Percentiles rank a stretch among this genome's conserved stretches.
These are phyloP conservation scores for Aspergillus nidulans DNA, from an alignment of 495 filamentous ascomycete species.

Conservation along the genomic window DNA sequence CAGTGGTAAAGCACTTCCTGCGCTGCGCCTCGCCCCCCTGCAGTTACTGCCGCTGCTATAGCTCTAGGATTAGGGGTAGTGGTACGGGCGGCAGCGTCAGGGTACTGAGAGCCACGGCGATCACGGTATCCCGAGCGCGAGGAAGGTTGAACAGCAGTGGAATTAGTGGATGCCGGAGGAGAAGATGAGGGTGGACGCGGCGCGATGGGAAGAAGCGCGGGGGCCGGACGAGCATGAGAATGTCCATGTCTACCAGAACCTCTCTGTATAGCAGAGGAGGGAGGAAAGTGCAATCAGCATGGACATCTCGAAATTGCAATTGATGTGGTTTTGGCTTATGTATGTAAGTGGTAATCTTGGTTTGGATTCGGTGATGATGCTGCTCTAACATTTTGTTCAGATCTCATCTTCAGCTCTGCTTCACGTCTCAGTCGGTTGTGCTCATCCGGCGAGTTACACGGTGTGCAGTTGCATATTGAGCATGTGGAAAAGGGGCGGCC, in stretches of 20 bases:
- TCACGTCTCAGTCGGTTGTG: slow-evolving; percentile 94
- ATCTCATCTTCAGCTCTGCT: slow-evolving; percentile 70
- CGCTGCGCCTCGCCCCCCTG: slow-evolving; percentile 9
- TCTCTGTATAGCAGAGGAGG: slow-evolving; percentile 28
- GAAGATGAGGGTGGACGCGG: slow-evolving; percentile 28
- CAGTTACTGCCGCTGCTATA: not conserved
- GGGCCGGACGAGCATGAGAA: slow-evolving; percentile 23
- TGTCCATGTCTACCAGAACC: slow-evolving; percentile 29
- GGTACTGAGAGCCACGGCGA: slow-evolving; percentile 7
- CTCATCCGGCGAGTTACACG: slow-evolving; percentile 84
- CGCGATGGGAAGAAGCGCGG: slow-evolving; percentile 35
- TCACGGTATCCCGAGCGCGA: not conserved
- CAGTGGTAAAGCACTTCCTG: slow-evolving; percentile 10
- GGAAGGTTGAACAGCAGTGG: not conserved
- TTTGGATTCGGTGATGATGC: slow-evolving; percentile 13
- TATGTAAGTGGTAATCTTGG: not conserved
- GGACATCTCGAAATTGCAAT: slow-evolving; percentile 17
- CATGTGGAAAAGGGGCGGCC: slow-evolving; percentile 96
- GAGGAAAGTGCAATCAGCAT: slow-evolving; percentile 29
- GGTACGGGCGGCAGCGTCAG: slow-evolving; percentile 1
- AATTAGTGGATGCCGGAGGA: not conserved
- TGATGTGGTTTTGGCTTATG: slow-evolving; percentile 20
- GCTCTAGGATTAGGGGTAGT: not conserved
- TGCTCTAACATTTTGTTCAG: slow-evolving; percentile 23
- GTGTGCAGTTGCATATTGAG: slow-evolving; percentile 82